Percentiles rank a stretch among this genome's conserved stretches.
Evolutionary conservation across 2,329 filamentous ascomycete genomes (phyloP).

Genomic region (Verruconis gallopava): DNA sequence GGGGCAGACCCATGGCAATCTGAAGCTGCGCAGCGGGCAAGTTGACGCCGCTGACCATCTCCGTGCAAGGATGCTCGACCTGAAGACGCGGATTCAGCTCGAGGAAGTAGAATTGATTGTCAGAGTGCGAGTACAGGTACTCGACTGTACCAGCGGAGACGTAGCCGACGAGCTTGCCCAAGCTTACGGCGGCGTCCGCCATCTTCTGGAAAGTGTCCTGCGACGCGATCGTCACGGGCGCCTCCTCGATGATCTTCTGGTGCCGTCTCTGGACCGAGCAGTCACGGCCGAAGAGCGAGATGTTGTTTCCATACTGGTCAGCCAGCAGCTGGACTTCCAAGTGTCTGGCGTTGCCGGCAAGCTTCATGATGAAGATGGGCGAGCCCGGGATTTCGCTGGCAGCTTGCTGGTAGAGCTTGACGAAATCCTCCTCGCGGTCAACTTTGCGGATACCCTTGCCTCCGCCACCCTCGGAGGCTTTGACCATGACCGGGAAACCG

Average conservation of each 20-base stretch:
- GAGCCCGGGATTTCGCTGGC: conserved; percentile 96
- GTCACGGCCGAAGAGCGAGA: conserved; percentile 95
- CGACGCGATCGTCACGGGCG: conserved; percentile 92
- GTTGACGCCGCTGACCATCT: conserved; percentile 98
- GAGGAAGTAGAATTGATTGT: conserved; percentile 99
- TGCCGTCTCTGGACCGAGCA: conserved; percentile 97
- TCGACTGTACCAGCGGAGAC: conserved; percentile 98
- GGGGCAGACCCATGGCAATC: conserved; percentile 94
- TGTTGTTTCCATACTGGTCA: conserved; percentile 99
- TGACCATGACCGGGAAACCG: conserved; percentile 99
- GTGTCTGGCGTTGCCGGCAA: conserved; percentile 90
- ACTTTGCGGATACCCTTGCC: conserved; percentile 99
- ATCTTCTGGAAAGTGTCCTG: conserved; percentile 81
- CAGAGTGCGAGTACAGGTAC: conserved; percentile 94
- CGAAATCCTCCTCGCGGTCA: conserved; percentile 69
- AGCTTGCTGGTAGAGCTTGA: conserved; percentile 82
- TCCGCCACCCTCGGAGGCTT: conserved; percentile 98
- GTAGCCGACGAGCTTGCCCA: conserved; percentile 90
- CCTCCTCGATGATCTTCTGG: conserved; percentile 99
- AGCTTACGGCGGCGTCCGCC: conserved; percentile 90
- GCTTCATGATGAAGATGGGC: conserved; percentile 99
- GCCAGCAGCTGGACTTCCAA: conserved; percentile 94
- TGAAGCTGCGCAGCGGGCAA: conserved; percentile 94
- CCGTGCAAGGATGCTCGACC: conserved; percentile 97
- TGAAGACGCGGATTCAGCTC: conserved; percentile 98